Percentiles rank a stretch among this genome's conserved stretches.
Conservation (phyloP, 1,284 basidiomycete species). For the Leccinum subfulvum region DNA sequence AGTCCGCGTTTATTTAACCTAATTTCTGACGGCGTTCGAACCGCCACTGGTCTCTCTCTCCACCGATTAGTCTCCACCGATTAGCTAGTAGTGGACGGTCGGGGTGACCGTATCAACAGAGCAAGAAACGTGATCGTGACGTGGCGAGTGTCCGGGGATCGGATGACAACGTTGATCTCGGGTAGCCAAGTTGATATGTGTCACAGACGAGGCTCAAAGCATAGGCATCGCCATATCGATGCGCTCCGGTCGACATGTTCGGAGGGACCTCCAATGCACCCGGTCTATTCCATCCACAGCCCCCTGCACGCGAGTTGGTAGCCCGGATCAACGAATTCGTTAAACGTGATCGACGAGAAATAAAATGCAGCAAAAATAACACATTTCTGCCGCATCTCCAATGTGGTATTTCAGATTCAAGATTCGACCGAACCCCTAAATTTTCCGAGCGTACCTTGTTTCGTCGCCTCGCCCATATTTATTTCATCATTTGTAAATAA, state of each 20-base stretch:
- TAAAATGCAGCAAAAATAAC: not conserved
- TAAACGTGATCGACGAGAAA: not conserved
- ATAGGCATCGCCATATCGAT: not conserved
- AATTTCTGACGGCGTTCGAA: not conserved
- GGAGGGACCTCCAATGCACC: not conserved
- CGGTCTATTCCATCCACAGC: not conserved
- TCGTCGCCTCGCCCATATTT: not conserved
- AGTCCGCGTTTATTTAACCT: not conserved
- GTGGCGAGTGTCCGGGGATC: constrained; percentile 1
- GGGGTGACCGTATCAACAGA: not conserved
- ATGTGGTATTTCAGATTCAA: not conserved
- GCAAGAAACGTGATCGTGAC: not conserved
- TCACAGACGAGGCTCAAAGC: not conserved
- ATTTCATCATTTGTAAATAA: not conserved
- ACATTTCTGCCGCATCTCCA: not conserved
- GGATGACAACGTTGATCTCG: constrained; percentile 1
- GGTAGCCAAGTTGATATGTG: not conserved
- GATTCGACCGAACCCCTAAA: constrained; percentile 5
- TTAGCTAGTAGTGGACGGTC: not conserved
- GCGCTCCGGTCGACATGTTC: not conserved
- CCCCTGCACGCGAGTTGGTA: not conserved
- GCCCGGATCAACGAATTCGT: not conserved
- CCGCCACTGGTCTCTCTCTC: not conserved
- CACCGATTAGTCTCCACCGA: not conserved
- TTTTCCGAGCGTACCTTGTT: not conserved